Base-by-base conservation (phyloP, 495 filamentous ascomycete genomes). In the Thermothielavioides terrestris region DNA sequence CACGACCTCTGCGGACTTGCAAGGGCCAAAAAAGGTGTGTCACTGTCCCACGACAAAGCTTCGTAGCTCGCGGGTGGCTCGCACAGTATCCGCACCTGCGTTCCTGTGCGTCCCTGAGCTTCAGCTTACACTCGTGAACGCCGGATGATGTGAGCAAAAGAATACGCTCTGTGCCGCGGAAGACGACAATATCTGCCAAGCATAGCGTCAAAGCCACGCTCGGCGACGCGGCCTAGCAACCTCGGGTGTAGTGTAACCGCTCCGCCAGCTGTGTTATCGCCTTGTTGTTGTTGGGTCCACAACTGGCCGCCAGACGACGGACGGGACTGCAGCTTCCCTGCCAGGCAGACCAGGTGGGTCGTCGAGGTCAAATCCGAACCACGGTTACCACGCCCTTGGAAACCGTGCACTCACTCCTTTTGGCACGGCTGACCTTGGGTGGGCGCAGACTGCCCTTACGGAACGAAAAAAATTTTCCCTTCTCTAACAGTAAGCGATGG, bases 1-100 rank as follows among this genome's bases (percentile, higher is more conserved):
- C 55, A 54, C 32, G 48, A 49, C 46, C 56, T 60, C 61, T 55
- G 57, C 53, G 62, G 50, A 55, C 55, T 52, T 52, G 12, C 51
- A 26, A 42, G 31, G 51, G 27, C 59, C n/a, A n/a, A n/a, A n/a
- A 53, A 9, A 52, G 61, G 54, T 45, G 46, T 7, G 52, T 50
- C 26, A 46, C 39, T 30, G 50, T 44, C 32, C 23, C 44, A 27
- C 46, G 46, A 41, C 41, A 41, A 37, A 52, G 37, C 38, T 25
- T 3, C 14, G 45, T 26, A 42, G 38, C 6, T 25, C 38, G 12
- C 5, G n/a, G n/a, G n/a, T n/a, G n/a, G n/a, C n/a, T n/a, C n/a
- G n/a, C n/a, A n/a, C n/a, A n/a, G n/a, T n/a, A n/a, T n/a, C n/a
- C 32, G 34, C 15, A 15, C 1, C 23, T 20, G 40, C 17, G 14